Percentiles rank a stretch among this genome's conserved stretches.
Evolutionary conservation across 2,329 filamentous ascomycete genomes (phyloP).

Genomic region (Stagonosporopsis rhizophila): DNA sequence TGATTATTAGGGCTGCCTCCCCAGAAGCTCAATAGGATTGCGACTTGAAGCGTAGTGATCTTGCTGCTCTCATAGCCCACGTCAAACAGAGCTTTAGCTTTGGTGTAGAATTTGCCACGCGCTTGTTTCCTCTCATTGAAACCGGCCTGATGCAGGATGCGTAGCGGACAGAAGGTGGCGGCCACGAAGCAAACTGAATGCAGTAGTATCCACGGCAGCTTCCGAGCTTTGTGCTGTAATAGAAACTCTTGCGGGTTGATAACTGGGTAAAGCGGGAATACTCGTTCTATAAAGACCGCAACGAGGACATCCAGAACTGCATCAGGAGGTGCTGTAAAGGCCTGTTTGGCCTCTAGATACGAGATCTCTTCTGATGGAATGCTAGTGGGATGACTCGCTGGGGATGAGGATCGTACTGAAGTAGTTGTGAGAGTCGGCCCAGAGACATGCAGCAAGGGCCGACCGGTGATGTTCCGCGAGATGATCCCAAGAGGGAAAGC

Average conservation of each 20-base stretch:
- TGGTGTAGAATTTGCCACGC: slow-evolving; percentile 1
- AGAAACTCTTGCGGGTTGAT: slow-evolving; percentile 7
- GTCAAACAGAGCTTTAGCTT: slow-evolving; percentile 9
- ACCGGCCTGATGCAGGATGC: slow-evolving; percentile 5
- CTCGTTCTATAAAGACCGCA: slow-evolving; percentile 7
- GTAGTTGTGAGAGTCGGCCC: not conserved
- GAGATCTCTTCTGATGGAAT: slow-evolving; percentile 6
- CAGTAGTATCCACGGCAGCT: slow-evolving; percentile 10
- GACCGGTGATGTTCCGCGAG: not conserved
- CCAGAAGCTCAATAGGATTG: slow-evolving; percentile 10
- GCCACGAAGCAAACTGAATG: slow-evolving; percentile 6
- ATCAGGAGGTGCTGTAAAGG: slow-evolving; percentile 10
- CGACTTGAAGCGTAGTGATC: slow-evolving; percentile 1
- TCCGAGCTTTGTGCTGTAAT: not conserved
- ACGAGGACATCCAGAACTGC: not conserved
- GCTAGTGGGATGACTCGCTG: not conserved
- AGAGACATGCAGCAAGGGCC: slow-evolving; percentile 6
- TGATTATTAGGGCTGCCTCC: slow-evolving; percentile 13
- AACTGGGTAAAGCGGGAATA: slow-evolving; percentile 8
- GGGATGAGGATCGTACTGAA: not conserved
- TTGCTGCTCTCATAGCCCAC: slow-evolving; percentile 15
- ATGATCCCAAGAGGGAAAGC: slow-evolving; percentile 10
- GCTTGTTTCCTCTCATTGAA: slow-evolving; percentile 9
- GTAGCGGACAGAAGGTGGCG: slow-evolving; percentile 15
- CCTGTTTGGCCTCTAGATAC: slow-evolving; percentile 9